Conservation (phyloP, 331 rosid genomes). For the Rhamnella rubrinervis region DNA sequence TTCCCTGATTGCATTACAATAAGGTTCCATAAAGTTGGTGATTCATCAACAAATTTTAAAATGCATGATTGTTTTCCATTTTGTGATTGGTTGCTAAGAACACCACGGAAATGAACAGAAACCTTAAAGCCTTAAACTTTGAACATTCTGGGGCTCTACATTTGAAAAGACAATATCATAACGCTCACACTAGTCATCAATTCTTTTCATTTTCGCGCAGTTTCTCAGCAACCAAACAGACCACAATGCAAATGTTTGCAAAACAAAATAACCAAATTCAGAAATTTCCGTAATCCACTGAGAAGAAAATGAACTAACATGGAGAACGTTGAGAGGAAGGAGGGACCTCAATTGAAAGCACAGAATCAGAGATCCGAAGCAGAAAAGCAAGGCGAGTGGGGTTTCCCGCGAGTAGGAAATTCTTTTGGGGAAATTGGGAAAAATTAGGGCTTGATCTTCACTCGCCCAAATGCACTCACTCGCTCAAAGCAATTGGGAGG, state of each 20-base stretch:
- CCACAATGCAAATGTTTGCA: background rate
- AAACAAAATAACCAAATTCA: background rate
- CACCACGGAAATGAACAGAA: background rate
- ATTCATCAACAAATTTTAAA: background rate
- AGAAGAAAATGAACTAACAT: background rate
- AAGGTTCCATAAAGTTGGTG: background rate
- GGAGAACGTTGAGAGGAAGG: background rate
- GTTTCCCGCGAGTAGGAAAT: constrained; percentile 43
- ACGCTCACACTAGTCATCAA: too few relatives aligned
- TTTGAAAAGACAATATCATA: background rate
- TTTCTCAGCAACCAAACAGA: constrained; percentile 12
- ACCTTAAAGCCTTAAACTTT: too few relatives aligned
- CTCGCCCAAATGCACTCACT: constrained; percentile 22
- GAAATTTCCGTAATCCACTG: background rate
- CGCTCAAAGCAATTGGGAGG: constrained; percentile 16
- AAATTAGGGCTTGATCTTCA: constrained; percentile 31
- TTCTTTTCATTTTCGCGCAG: background rate
- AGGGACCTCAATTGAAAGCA: constrained; percentile 15
- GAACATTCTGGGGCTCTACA: background rate
- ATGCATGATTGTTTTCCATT: background rate
- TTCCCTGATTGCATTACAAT: background rate
- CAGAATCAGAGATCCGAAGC: constrained; percentile 26
- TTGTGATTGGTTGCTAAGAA: constrained; percentile 8
- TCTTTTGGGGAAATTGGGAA: background rate
- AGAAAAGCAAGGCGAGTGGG: constrained; percentile 27